Conservation (phyloP, 1,139 yeast species). For the Meyerozyma carpophila region DNA sequence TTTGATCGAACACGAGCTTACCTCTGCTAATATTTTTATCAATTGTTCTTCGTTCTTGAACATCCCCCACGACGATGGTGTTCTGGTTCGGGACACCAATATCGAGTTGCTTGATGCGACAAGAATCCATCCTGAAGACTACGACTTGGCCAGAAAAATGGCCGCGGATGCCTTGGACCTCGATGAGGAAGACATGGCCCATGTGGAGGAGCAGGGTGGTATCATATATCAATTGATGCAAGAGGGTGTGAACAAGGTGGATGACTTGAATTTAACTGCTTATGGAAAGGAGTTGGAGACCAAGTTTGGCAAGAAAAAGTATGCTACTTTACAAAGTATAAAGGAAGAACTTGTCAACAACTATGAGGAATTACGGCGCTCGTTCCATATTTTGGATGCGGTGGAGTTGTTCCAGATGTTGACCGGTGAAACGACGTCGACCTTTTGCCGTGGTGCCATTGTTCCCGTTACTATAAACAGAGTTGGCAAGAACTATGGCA, state of each 20-base stretch:
- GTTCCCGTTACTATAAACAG: constrained; percentile 70
- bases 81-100: constrained; percentile 46
- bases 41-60: constrained; percentile 89
- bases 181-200: constrained; percentile 90
- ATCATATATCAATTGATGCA: constrained; percentile 76
- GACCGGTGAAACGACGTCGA: constrained; percentile 76
- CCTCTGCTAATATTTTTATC: constrained; percentile 76
- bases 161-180: constrained; percentile 96
- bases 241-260: constrained; percentile 81
- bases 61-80: constrained; percentile 63
- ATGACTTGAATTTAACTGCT: constrained; percentile 83
- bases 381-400: constrained; percentile 61
- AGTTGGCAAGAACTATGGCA: constrained; percentile 44
- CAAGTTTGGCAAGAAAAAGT: constrained; percentile 70
- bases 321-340: constrained; percentile 80
- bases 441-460: constrained; percentile 66
- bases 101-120: constrained; percentile 89
- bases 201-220: constrained; percentile 73
- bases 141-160: constrained; percentile 91
- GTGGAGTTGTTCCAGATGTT: constrained; percentile 80
- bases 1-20: constrained; percentile 72
- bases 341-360: constrained; percentile 84
- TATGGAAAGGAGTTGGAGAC: constrained; percentile 89
- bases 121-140: constrained; percentile 96
- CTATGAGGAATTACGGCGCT: constrained; percentile 77